Evolutionary conservation across 208 protist genomes (phyloP).

Genomic region (Acanthamoeba culbertsoni): DNA sequence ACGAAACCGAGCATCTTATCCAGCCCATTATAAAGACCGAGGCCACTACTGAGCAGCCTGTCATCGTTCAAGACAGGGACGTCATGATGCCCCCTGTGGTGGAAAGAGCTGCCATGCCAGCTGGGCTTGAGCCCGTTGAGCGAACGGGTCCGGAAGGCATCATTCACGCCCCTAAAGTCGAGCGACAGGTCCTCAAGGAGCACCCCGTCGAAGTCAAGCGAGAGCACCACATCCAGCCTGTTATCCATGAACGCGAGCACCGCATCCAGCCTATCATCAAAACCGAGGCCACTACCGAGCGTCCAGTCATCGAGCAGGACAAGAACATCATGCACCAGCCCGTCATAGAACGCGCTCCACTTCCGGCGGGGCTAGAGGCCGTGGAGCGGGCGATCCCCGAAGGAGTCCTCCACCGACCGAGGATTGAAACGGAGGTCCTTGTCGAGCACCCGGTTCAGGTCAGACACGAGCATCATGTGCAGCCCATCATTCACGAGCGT

Average conservation of each 20-base stretch:
- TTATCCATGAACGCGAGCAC: constrained; percentile 4
- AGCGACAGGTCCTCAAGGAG: background rate
- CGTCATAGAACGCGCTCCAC: background rate
- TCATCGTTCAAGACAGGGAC: background rate
- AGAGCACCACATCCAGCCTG: background rate
- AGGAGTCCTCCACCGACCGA: background rate
- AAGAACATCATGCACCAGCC: background rate
- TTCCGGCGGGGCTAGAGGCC: background rate
- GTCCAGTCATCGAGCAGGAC: background rate
- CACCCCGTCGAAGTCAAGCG: background rate
- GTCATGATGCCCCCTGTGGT: background rate
- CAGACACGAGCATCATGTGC: background rate
- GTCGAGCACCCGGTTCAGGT: background rate
- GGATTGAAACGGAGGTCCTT: background rate
- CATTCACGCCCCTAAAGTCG: background rate
- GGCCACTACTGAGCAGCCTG: background rate
- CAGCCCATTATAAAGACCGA: constrained; percentile 1
- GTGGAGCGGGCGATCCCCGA: background rate
- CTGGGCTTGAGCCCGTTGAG: background rate
- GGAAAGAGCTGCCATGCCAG: background rate
- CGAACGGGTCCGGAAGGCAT: background rate
- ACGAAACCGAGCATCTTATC: background rate
- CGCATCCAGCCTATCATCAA: constrained; percentile 28
- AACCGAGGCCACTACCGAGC: background rate
- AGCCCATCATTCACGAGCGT: background rate